phyloP scores from a whole-genome alignment of 2,329 filamentous ascomycete genomes.

The Colletotrichum sp. region DNA sequence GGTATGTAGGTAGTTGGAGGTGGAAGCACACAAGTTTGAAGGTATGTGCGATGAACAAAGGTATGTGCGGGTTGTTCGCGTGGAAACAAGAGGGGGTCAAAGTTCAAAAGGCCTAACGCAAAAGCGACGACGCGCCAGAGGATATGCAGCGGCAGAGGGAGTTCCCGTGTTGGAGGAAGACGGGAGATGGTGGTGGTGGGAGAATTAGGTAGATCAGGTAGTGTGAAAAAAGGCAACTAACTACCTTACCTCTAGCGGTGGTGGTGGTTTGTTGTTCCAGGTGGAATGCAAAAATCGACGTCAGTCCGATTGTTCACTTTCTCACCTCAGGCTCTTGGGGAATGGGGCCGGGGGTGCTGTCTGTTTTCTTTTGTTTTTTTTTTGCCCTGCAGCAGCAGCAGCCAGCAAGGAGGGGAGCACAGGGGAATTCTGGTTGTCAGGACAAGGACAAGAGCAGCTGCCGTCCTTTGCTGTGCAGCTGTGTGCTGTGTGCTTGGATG shows the following conservation, averaged over 20 bases:
- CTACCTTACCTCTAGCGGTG: background rate
- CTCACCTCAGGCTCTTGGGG: background rate
- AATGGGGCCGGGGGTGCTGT: background rate
- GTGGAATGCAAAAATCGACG: background rate
- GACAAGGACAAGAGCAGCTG: slow-evolving; percentile 1
- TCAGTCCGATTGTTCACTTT: background rate
- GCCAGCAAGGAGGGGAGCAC: background rate
- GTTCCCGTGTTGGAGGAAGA: background rate
- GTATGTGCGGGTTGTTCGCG: slow-evolving; percentile 12
- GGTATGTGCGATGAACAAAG: background rate
- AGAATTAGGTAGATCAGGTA: background rate
- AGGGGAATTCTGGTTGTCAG: slow-evolving; percentile 20
- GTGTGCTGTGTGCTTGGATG: background rate
- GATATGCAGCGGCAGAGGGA: background rate
- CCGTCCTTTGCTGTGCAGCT: background rate
- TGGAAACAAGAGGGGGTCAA: slow-evolving; percentile 7
- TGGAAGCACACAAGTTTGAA: background rate
- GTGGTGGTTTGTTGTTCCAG: background rate
- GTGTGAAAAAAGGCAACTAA: background rate
- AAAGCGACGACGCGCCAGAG: background rate
- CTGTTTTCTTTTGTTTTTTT: slow-evolving; percentile 12
- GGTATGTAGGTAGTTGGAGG: background rate
- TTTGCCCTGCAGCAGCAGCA: background rate
- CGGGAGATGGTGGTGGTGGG: background rate
- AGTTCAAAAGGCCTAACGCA: background rate